These are phyloP conservation scores for Bathelium albidoporum DNA, from an alignment of 495 filamentous ascomycete species.

Conservation along the genomic window DNA sequence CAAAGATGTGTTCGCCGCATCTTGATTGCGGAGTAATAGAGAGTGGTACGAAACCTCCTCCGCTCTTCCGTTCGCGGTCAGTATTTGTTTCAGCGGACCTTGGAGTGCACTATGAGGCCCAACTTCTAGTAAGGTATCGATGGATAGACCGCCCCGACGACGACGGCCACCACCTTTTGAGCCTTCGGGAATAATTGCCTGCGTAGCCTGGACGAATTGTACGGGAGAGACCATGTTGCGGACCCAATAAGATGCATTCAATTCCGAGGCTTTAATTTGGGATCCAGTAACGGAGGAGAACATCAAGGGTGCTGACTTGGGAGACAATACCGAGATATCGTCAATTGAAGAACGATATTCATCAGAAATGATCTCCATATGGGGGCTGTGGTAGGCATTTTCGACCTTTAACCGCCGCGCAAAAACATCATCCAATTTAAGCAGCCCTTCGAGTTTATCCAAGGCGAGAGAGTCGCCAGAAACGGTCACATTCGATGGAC, in stretches of 20 bases:
- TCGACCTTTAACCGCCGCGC: constrained; percentile 46
- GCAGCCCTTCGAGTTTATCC: constrained; percentile 36
- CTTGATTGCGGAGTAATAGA: neutral
- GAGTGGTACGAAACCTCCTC: neutral
- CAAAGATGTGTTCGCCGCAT: neutral
- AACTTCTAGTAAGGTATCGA: constrained; percentile 13
- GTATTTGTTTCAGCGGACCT: constrained; percentile 8
- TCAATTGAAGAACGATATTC: constrained; percentile 1
- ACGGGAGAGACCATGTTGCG: constrained; percentile 10
- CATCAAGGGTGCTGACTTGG: constrained; percentile 1
- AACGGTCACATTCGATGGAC: constrained; percentile 48
- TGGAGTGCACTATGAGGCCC: constrained; percentile 13
- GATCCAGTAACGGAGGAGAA: constrained; percentile 4
- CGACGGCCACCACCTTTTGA: constrained; percentile 3
- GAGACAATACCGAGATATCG: neutral
- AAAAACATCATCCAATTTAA: constrained; percentile 40
- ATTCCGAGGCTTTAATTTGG: neutral
- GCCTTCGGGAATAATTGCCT: constrained; percentile 1
- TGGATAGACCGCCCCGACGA: neutral
- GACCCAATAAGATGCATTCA: constrained; percentile 13
- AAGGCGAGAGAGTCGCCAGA: constrained; percentile 45
- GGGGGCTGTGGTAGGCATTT: constrained; percentile 54
- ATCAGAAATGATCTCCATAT: constrained; percentile 37
- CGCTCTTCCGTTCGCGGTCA: neutral
- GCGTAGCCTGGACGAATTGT: neutral